Percentiles rank a stretch among this genome's conserved stretches.
These are phyloP conservation scores for Blastomyces percursus DNA, from an alignment of 2,329 filamentous ascomycete species.

Conservation along the genomic window DNA sequence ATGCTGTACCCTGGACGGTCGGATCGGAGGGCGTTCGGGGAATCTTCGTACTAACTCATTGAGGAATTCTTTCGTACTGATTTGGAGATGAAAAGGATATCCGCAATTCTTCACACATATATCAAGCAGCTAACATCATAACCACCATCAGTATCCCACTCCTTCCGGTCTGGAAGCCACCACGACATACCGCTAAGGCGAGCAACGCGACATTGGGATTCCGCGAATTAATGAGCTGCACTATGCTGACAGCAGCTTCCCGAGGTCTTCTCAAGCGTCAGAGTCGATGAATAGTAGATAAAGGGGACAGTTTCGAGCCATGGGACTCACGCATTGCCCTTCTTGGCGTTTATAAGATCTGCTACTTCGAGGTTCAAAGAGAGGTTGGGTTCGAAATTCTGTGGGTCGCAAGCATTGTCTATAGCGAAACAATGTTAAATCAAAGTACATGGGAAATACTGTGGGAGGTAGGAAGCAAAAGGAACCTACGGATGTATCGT, in stretches of 20 bases:
- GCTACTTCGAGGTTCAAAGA: slow-evolving; percentile 92
- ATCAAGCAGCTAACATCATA: slow-evolving; percentile 59
- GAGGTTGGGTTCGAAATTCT: slow-evolving; percentile 96
- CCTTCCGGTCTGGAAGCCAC: slow-evolving; percentile 12
- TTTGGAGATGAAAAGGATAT: slow-evolving; percentile 96
- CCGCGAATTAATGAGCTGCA: slow-evolving; percentile 89
- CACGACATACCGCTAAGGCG: slow-evolving; percentile 54
- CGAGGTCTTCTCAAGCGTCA: slow-evolving; percentile 51
- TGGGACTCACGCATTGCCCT: slow-evolving; percentile 62
- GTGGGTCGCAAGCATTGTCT: slow-evolving; percentile 88
- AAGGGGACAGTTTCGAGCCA: not conserved
- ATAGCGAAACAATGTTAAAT: not conserved
- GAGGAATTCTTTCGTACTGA: slow-evolving; percentile 96
- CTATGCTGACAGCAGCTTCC: slow-evolving; percentile 86
- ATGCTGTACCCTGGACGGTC: slow-evolving; percentile 74
- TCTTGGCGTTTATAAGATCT: slow-evolving; percentile 95
- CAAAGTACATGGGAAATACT: not conserved
- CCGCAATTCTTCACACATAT: slow-evolving; percentile 99
- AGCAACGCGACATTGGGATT: slow-evolving; percentile 91
- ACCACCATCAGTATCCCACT: slow-evolving; percentile 3
- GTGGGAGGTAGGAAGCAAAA: slow-evolving; percentile 9
- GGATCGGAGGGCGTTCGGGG: slow-evolving; percentile 80
- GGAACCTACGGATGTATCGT: slow-evolving; percentile 65
- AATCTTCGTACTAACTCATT: slow-evolving; percentile 96
- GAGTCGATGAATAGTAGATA: slow-evolving; percentile 4